Conservation (phyloP, 352 stramenopile genomes). For the Pythium graminicola region DNA sequence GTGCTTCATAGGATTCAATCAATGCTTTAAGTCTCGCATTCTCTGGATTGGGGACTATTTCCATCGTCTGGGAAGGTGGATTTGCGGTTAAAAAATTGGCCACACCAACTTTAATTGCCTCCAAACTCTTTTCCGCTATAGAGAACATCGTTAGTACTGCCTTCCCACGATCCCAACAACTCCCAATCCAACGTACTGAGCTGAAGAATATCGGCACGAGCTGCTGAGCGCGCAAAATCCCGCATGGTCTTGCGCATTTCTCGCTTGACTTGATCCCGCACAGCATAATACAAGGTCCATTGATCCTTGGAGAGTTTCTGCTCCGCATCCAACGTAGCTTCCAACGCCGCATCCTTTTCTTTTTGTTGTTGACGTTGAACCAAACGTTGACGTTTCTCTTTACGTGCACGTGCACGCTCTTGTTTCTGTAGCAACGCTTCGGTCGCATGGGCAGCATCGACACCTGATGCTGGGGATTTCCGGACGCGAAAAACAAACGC, state of each 20-base stretch:
- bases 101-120: conserved; percentile 58
- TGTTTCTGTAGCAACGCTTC: conserved; percentile 41
- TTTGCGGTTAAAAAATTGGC: conserved; percentile 50
- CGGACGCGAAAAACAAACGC: conserved; percentile 54
- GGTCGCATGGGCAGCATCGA: conserved; percentile 42
- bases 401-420: conserved; percentile 36
- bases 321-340: conserved; percentile 33
- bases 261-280: conserved; percentile 49
- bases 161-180: not conserved
- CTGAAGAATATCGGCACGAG: conserved; percentile 53
- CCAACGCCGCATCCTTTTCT: conserved; percentile 36
- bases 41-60: conserved; percentile 54
- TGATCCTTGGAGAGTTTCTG: conserved; percentile 41
- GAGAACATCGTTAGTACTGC: not conserved
- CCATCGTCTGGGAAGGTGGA: conserved; percentile 39
- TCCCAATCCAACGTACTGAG: conserved; percentile 32
- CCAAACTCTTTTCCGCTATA: conserved; percentile 49
- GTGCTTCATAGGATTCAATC: conserved; percentile 24
- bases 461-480: conserved; percentile 25
- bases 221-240: conserved; percentile 54
- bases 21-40: conserved; percentile 47
- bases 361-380: conserved; percentile 39
- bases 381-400: conserved; percentile 37
- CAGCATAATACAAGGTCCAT: conserved; percentile 48
- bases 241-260: conserved; percentile 62